phyloP scores from a whole-genome alignment of 495 filamentous ascomycete species.

The Xylaria venustula region DNA sequence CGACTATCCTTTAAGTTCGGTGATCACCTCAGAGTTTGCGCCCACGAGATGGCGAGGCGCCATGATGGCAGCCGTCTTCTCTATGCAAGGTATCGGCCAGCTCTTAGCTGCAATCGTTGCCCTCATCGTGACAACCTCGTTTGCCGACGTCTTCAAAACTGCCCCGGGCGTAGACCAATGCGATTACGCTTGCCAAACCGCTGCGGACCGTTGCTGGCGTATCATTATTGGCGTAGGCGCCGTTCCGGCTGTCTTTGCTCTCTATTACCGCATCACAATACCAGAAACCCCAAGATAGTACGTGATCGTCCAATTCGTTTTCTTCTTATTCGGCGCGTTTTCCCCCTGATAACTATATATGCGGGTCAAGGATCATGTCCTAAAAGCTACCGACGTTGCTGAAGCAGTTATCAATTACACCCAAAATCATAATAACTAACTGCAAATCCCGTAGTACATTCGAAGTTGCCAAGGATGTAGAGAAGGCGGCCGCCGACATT shows the following conservation, averaged over 20 bases:
- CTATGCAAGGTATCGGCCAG: conserved; percentile 82
- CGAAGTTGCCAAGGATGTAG: conserved; percentile 71
- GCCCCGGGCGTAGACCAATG: conserved; percentile 49
- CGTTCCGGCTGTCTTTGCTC: conserved; percentile 69
- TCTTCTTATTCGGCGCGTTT: not conserved
- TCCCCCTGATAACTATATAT: not conserved
- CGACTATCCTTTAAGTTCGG: conserved; percentile 73
- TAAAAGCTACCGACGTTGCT: not conserved
- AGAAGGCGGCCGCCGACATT: conserved; percentile 68
- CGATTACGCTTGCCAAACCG: conserved; percentile 58
- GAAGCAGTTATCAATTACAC: not conserved
- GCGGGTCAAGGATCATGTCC: not conserved
- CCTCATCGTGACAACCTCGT: conserved; percentile 66
- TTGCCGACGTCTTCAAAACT: conserved; percentile 61
- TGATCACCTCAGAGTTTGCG: conserved; percentile 84
- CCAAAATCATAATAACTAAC: not conserved
- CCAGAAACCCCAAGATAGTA: conserved; percentile 64
- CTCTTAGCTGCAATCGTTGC: conserved; percentile 69
- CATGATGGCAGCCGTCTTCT: conserved; percentile 87
- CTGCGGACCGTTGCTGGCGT: conserved; percentile 82
- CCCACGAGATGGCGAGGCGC: conserved; percentile 81
- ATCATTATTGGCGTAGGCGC: conserved; percentile 77
- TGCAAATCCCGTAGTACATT: conserved; percentile 58
- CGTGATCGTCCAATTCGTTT: not conserved
- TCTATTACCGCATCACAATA: conserved; percentile 87